Evolutionary conservation across 805 yeast genomes (phyloP).

Genomic region (Saturnispora hagleri): DNA sequence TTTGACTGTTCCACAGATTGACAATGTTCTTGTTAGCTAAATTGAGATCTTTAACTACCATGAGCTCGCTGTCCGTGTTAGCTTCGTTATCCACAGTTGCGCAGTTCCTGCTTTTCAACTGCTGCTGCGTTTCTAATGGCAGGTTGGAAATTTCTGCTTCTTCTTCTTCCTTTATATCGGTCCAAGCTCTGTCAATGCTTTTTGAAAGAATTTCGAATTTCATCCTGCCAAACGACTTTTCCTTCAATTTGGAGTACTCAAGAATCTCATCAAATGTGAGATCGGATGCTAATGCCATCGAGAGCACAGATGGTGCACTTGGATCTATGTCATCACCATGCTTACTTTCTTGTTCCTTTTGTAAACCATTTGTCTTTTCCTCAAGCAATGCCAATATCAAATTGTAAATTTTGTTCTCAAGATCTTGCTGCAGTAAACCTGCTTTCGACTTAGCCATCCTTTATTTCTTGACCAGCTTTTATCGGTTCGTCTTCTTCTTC

Average conservation of each 20-base stretch:
- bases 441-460: slow-evolving; percentile 10
- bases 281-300: slow-evolving; percentile 54
- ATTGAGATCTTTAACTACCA: slow-evolving; percentile 61
- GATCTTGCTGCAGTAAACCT: slow-evolving; percentile 23
- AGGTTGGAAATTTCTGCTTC: slow-evolving; percentile 39
- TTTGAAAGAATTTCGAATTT: slow-evolving; percentile 57
- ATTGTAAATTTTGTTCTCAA: slow-evolving; percentile 51
- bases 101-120: slow-evolving; percentile 7
- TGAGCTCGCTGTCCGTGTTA: slow-evolving; percentile 37
- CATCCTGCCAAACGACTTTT: slow-evolving; percentile 56
- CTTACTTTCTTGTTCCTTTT: not conserved
- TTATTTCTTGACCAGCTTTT: not conserved
- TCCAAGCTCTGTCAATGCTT: slow-evolving; percentile 52
- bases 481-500: not conserved
- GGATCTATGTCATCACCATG: not conserved
- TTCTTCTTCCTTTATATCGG: slow-evolving; percentile 51
- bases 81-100: slow-evolving; percentile 16
- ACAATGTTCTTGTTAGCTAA: slow-evolving; percentile 70
- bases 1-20: slow-evolving; percentile 47
- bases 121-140: slow-evolving; percentile 15
- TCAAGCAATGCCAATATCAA: slow-evolving; percentile 50
- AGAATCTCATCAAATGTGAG: slow-evolving; percentile 42
- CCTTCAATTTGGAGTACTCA: slow-evolving; percentile 54
- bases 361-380: slow-evolving; percentile 43
- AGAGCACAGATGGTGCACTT: slow-evolving; percentile 21